Percentiles rank a stretch among this genome's conserved stretches.
phyloP scores from a whole-genome alignment of 371 early-diverging fungal genomes.

The Mortierella sp. region DNA sequence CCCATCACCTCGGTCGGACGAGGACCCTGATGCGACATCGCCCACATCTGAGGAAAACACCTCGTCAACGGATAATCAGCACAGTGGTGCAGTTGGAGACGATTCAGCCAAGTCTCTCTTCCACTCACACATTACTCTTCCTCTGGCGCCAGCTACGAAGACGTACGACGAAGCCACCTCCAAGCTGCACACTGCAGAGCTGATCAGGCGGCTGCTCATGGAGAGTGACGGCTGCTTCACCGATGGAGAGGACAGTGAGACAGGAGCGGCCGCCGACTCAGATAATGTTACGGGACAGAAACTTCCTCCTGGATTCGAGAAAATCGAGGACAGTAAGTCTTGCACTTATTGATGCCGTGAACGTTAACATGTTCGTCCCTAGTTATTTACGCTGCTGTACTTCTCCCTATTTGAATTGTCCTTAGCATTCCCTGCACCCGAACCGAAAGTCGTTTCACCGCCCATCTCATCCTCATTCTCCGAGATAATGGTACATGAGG shows the following conservation, averaged over 20 bases:
- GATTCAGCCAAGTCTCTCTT: conserved; percentile 11
- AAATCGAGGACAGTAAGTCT: conserved; percentile 47
- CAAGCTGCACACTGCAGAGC: conserved; percentile 41
- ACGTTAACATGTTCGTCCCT: no score
- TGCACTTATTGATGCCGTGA: background rate
- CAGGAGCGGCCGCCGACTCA: conserved; percentile 5
- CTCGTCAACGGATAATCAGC: conserved; percentile 4
- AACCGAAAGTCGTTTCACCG: conserved; percentile 24
- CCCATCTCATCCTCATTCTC: conserved; percentile 31
- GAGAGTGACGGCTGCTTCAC: conserved; percentile 22
- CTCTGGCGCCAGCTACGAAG: conserved; percentile 25
- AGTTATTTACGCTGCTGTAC: no score
- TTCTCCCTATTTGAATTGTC: no score
- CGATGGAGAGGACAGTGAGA: conserved; percentile 28
- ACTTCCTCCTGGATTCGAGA: conserved; percentile 48
- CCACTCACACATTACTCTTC: conserved; percentile 33
- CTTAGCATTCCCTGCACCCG: conserved; percentile 38
- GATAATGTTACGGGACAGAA: conserved; percentile 21
- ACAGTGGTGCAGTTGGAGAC: background rate
- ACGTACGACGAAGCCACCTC: conserved; percentile 51
- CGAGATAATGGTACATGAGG: conserved; percentile 14
- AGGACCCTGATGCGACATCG: conserved; percentile 9
- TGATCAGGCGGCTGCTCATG: conserved; percentile 33
- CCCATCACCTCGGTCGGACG: conserved; percentile 40
- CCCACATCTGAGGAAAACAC: background rate